A percentile compares a stretch with the other conserved stretches of the same genome.
phyloP scores from a whole-genome alignment of 2,329 filamentous ascomycete genomes.

The Didymosphaeria variabile region DNA sequence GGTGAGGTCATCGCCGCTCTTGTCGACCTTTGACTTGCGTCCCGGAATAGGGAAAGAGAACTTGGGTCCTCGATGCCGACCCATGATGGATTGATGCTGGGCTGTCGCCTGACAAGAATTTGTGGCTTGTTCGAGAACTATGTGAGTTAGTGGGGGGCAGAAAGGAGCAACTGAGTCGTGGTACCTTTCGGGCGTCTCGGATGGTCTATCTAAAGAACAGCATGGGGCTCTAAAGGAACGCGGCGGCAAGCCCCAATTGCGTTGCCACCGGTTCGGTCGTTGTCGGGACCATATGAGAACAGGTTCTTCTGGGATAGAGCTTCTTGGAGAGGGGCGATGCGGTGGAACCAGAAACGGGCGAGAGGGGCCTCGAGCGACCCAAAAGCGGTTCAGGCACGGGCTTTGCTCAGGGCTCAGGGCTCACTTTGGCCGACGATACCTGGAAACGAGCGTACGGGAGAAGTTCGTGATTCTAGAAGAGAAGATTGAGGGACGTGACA shows the following conservation, averaged over 20 bases:
- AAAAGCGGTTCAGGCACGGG: constrained; percentile 16
- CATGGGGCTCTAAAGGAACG: constrained; percentile 14
- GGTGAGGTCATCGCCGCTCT: constrained; percentile 27
- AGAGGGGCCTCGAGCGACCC: constrained; percentile 41
- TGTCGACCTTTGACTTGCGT: constrained; percentile 34
- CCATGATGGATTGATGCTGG: constrained; percentile 36
- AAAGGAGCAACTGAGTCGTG: constrained; percentile 37
- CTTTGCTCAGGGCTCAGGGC: constrained; percentile 7
- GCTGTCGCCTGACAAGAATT: constrained; percentile 21
- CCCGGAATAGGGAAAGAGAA: constrained; percentile 51
- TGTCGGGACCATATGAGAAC: constrained; percentile 15
- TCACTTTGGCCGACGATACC: constrained; percentile 3
- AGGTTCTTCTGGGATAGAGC: background rate
- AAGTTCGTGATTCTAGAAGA: background rate
- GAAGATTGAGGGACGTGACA: constrained; percentile 9
- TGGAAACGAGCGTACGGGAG: constrained; percentile 1
- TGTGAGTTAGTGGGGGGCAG: constrained; percentile 35
- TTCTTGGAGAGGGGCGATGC: constrained; percentile 21
- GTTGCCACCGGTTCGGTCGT: constrained; percentile 15
- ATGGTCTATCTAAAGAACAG: constrained; percentile 13
- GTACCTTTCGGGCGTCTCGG: constrained; percentile 20
- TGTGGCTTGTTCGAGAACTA: constrained; percentile 36
- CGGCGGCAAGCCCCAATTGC: constrained; percentile 15
- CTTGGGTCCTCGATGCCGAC: constrained; percentile 37
- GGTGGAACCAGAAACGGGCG: constrained; percentile 44